Evolutionary conservation across 2,329 filamentous ascomycete species (phyloP), one percentile per base, ranked within the genome.

Genomic region (Simplicillium sp.): DNA sequence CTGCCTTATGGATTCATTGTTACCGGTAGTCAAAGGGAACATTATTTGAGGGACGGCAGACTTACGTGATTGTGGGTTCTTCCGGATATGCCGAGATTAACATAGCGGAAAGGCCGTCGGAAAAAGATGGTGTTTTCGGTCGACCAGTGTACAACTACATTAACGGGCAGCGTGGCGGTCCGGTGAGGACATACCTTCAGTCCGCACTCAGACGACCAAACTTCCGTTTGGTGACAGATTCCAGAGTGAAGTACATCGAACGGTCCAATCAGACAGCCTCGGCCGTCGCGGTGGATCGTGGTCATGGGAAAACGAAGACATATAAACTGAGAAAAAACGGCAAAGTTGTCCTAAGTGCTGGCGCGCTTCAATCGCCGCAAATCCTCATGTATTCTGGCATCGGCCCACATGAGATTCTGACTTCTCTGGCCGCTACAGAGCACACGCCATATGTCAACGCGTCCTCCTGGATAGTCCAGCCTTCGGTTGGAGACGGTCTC

Each of bases 111-210:
- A 49, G 57, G 5, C 61, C 68, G 1, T 52, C 70, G 44, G 51
- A 66, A 14, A 74, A 74, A 52, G 59, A 59, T 9, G 58, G 56
- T 35, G 68, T 70, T 0, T 74, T 74, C 38, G 69, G 70, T 3
- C 58, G 67, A 16, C 64, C 71, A 0, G 58, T 63, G 1, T 74
- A 63, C 49, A 61, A 70, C 46, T 73, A 72, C 46, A 59, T 64
- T 14, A 54, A 65, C 15, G 71, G 70, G 3, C 65, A 74, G 45
- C 57, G 71, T 34, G 70, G 69, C 15, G 71, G 71, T 0, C 69
- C 71, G 1, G 61, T 60, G 1, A 59, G 59, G 41, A 73, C 67
- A 0, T 73, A 75, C 46, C 62, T 76, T 1, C 68, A 72, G 44
- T 59, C 55, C 3, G 69, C 71, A 1, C 48, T 66, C 12, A 43